Evolutionary conservation across 805 yeast species (phyloP), one percentile per base, ranked within the genome.

Genomic region (Grigorovia humatica): DNA sequence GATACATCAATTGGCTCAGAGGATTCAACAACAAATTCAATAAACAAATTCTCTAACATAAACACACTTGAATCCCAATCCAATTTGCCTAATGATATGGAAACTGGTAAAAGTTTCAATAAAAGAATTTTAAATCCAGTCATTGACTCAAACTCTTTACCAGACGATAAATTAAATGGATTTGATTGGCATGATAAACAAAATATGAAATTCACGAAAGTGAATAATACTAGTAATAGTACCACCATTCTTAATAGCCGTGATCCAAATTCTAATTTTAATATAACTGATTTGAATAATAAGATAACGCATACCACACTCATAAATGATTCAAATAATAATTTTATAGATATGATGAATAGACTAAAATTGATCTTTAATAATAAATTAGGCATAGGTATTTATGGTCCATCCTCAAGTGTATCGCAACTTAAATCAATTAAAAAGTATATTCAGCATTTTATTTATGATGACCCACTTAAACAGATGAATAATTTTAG

Each of bases 401-500:
- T 79, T 60, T 78, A 79, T 56, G 89, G 89, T 1, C 75, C 77
- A 12, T 84, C 81, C 9, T 81, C 88, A 4, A 73, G 80, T 53
- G 75, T 83, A 1, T 78, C 79, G 8, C 67, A 80, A 18, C 63
- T 83, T 44, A 70, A 81, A 57, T 75, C 77, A 11, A 57, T 79
- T 44, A 52, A 40, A 32, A 32, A 30, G n/a, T 41, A 42, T 47
- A 46, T 50, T 18, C 48, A 50, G 17, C 18, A 43, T 2, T 50
- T 29, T 41, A 30, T 50, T 11, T 13, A 18, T 30, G 35, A 30
- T 4, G 19, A 40, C 9, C 27, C 50, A 27, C 13, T 48, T 29
- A 12, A 35, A 17, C 47, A 48, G 17, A 17, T 48, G 30, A 35
- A 32, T 35, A 27, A 27, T 12, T 29, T 32, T 7, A 19, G 43